phyloP scores from a whole-genome alignment of 768 basidiomycete species.

The Suillus weaverae region DNA sequence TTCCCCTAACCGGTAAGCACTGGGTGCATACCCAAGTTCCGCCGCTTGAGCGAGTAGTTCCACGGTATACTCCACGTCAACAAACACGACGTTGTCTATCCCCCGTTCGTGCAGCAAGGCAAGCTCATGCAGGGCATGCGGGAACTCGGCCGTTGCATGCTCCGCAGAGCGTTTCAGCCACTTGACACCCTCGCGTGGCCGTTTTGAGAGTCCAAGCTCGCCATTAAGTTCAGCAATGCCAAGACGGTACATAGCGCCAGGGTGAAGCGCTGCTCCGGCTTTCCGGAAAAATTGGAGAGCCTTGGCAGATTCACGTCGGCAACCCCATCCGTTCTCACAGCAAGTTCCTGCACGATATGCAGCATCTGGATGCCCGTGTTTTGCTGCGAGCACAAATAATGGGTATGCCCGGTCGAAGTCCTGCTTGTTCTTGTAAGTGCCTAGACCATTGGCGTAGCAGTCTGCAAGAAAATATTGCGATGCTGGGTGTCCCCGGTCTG shows the following conservation, averaged over 20 bases:
- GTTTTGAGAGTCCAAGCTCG: slow-evolving; percentile 81
- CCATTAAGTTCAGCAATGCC: slow-evolving; percentile 97
- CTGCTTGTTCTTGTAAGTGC: slow-evolving; percentile 84
- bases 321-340: slow-evolving; percentile 99
- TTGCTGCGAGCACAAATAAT: slow-evolving; percentile 92
- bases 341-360: slow-evolving; percentile 96
- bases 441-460: slow-evolving; percentile 98
- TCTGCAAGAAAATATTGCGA: slow-evolving; percentile 98
- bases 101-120: slow-evolving; percentile 95
- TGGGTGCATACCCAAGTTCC: slow-evolving; percentile 94
- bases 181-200: slow-evolving; percentile 95
- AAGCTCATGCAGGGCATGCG: slow-evolving; percentile 93
- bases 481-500: slow-evolving; percentile 90
- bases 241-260: slow-evolving; percentile 94
- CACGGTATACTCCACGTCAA: slow-evolving; percentile 92
- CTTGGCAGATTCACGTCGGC: slow-evolving; percentile 87
- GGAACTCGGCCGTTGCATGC: slow-evolving; percentile 91
- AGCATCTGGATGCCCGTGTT: slow-evolving; percentile 95
- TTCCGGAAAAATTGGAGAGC: slow-evolving; percentile 93
- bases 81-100: slow-evolving; percentile 96
- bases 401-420: slow-evolving; percentile 98
- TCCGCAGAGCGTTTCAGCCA: slow-evolving; percentile 98
- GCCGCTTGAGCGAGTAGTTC: slow-evolving; percentile 94
- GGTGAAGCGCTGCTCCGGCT: slow-evolving; percentile 87
- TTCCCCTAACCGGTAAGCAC: slow-evolving; percentile 93